phyloP scores from a whole-genome alignment of 352 stramenopile genomes.

The Phytophthora pluvialis region DNA sequence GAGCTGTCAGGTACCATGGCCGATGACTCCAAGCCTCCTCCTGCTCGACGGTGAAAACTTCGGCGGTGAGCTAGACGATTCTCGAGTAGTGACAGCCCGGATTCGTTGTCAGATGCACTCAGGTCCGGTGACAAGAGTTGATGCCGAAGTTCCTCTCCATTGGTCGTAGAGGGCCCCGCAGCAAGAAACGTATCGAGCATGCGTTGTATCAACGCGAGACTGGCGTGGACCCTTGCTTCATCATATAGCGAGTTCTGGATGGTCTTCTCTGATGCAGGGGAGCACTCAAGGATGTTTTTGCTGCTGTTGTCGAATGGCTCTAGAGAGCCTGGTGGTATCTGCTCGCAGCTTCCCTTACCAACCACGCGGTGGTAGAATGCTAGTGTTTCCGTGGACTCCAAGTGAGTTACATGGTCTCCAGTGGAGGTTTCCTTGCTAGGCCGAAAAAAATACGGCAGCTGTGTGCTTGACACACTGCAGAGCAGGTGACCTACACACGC shows the following conservation, averaged over 20 bases:
- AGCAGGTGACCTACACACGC: constrained; percentile 70
- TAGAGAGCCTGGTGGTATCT: background rate
- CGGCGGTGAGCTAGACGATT: constrained; percentile 58
- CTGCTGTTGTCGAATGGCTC: constrained; percentile 5
- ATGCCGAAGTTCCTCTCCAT: constrained; percentile 28
- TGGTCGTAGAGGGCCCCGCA: constrained; percentile 18
- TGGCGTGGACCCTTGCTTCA: constrained; percentile 65
- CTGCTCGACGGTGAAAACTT: constrained; percentile 47
- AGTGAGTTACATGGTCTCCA: background rate
- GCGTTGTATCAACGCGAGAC: constrained; percentile 53
- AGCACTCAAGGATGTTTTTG: background rate
- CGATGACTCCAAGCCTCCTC: constrained; percentile 16
- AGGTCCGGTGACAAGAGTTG: constrained; percentile 66
- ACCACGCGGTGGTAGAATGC: constrained; percentile 58
- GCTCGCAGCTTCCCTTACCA: constrained; percentile 37
- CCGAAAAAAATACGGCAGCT: constrained; percentile 56
- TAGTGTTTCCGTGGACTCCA: constrained; percentile 55
- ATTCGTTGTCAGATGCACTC: constrained; percentile 45
- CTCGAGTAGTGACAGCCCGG: constrained; percentile 54
- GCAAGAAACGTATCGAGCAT: constrained; percentile 70
- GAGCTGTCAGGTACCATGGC: constrained; percentile 7
- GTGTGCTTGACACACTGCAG: constrained; percentile 54
- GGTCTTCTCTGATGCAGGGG: too few species aligned
- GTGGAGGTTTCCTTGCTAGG: constrained; percentile 7
- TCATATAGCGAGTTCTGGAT: constrained; percentile 31